Percentiles rank a stretch among this genome's conserved stretches.
Evolutionary conservation across 352 stramenopile genomes (phyloP).

Genomic region (Phytophthora citricola): DNA sequence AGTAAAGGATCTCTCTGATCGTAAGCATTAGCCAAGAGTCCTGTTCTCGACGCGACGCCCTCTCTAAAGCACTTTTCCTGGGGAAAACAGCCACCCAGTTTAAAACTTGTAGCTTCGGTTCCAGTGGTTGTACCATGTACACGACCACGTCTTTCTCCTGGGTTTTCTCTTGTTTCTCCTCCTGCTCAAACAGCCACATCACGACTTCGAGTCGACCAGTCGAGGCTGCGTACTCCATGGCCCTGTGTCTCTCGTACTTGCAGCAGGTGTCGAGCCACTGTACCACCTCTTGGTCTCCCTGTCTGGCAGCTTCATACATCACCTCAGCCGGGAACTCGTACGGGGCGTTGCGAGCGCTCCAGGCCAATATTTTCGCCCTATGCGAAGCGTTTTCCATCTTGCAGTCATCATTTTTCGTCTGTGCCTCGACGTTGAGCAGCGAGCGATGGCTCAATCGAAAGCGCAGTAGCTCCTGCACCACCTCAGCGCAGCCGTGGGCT

Average conservation of each 20-base stretch:
- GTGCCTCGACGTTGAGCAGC: conserved; percentile 17
- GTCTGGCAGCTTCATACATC: conserved; percentile 49
- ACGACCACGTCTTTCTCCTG: conserved; percentile 16
- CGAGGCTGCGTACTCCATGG: conserved; percentile 52
- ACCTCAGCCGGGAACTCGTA: conserved; percentile 45
- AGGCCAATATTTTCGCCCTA: conserved; percentile 28
- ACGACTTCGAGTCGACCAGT: conserved; percentile 40
- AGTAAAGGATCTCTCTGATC: conserved; percentile 44
- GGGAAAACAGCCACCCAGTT: conserved; percentile 51
- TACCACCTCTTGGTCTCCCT: conserved; percentile 45
- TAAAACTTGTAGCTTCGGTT: conserved; percentile 33
- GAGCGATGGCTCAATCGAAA: conserved; percentile 29
- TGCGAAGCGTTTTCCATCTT: background rate
- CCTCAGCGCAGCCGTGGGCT: conserved; percentile 30
- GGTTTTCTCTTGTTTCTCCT: conserved; percentile 11
- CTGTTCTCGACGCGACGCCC: conserved; percentile 39
- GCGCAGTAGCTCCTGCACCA: conserved; percentile 45
- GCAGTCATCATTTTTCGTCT: conserved; percentile 1
- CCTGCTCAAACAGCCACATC: conserved; percentile 43
- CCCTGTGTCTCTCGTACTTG: conserved; percentile 42
- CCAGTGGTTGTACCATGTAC: conserved; percentile 41
- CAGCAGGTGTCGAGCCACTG: conserved; percentile 48
- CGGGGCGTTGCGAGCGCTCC: conserved; percentile 39
- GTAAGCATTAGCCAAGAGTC: conserved; percentile 35
- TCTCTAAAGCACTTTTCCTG: conserved; percentile 37